A percentile compares a stretch with the other conserved stretches of the same genome.
Evolutionary conservation across 2,329 filamentous ascomycete genomes (phyloP).

Genomic region (Phyllachora maydis): DNA sequence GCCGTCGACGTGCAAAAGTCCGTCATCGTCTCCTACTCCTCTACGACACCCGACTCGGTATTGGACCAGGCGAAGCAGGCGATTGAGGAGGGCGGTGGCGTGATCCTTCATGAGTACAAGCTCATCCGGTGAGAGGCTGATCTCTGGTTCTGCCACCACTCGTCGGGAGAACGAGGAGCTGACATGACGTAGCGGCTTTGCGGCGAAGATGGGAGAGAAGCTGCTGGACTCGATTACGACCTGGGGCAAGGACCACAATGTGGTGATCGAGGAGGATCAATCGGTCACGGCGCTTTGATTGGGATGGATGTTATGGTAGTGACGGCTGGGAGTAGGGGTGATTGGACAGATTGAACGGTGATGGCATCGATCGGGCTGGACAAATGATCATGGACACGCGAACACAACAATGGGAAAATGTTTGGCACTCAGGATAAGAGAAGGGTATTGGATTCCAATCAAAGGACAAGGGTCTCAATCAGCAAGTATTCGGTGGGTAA

Average conservation of each 20-base stretch:
- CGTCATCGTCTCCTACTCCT: slow-evolving; percentile 61
- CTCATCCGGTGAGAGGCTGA: slow-evolving; percentile 38
- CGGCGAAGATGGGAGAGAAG: slow-evolving; percentile 49
- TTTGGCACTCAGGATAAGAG: too few species aligned
- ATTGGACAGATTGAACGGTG: too few species aligned
- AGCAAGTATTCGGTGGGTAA: too few species aligned
- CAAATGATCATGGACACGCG: too few species aligned
- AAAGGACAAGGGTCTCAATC: too few species aligned
- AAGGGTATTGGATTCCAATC: too few species aligned
- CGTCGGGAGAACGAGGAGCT: slow-evolving; percentile 7
- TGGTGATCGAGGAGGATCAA: slow-evolving; percentile 61
- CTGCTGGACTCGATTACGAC: slow-evolving; percentile 47
- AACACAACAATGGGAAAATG: too few species aligned
- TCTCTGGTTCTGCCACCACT: background rate
- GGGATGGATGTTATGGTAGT: too few species aligned
- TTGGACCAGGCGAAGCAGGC: slow-evolving; percentile 51
- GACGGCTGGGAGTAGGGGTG: too few species aligned
- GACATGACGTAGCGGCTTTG: slow-evolving; percentile 43
- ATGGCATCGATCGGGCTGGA: too few species aligned
- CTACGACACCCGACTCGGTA: slow-evolving; percentile 44
- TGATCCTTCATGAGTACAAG: slow-evolving; percentile 60
- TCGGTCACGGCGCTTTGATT: too few species aligned
- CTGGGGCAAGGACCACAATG: slow-evolving; percentile 35
- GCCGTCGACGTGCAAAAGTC: slow-evolving; percentile 48
- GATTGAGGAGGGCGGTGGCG: slow-evolving; percentile 48